phyloP scores from a whole-genome alignment of 306 rosid genomes.

The Dryas octopetala region DNA sequence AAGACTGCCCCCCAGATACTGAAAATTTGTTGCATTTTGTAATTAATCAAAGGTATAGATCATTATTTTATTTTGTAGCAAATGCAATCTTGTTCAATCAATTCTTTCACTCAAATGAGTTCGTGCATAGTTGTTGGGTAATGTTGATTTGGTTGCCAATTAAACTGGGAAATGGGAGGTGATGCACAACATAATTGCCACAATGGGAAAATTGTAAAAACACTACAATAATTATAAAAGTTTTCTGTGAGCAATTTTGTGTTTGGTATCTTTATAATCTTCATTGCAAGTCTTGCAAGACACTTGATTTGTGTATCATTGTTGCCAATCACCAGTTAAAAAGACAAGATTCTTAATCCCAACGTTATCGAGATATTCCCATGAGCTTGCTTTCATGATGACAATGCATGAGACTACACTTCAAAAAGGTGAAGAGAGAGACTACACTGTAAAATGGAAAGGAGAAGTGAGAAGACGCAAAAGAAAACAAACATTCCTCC shows the following conservation, averaged over 20 bases:
- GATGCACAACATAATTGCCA: too few relatives aligned
- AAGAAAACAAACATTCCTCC: too few relatives aligned
- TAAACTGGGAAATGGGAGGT: not conserved
- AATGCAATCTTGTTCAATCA: slow-evolving; percentile 48
- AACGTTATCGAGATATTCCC: too few relatives aligned
- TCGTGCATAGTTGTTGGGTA: slow-evolving; percentile 9
- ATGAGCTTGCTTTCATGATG: too few relatives aligned
- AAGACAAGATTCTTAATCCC: too few relatives aligned
- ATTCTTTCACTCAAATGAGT: slow-evolving; percentile 54
- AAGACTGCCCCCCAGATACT: slow-evolving; percentile 54
- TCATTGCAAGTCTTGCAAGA: too few relatives aligned
- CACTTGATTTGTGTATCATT: too few relatives aligned
- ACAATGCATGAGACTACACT: too few relatives aligned
- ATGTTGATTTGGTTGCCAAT: slow-evolving; percentile 19
- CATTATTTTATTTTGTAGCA: slow-evolving; percentile 39
- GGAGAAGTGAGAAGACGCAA: too few relatives aligned
- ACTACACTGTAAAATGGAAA: too few relatives aligned
- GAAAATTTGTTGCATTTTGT: slow-evolving; percentile 39
- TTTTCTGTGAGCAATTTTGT: not conserved
- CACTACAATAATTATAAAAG: not conserved
- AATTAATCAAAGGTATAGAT: slow-evolving; percentile 67
- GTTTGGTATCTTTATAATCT: not conserved
- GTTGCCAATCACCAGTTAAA: too few relatives aligned
- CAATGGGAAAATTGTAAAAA: not conserved
- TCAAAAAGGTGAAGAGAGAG: too few relatives aligned